These are phyloP conservation scores for Ambrosiella beaveri DNA, from an alignment of 2,329 filamentous ascomycete species.

Conservation along the genomic window DNA sequence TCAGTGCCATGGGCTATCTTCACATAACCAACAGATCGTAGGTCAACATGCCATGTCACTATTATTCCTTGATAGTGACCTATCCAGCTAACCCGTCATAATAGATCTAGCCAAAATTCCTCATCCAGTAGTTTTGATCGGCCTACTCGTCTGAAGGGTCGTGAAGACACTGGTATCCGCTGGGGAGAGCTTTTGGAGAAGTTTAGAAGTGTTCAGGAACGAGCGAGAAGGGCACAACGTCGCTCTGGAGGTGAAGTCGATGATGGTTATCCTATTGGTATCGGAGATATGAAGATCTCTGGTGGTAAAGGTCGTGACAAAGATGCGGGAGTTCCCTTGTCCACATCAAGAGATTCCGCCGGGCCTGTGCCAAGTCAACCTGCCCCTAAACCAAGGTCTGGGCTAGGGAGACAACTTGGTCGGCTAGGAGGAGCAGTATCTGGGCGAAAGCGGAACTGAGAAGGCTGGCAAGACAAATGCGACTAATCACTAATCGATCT, in stretches of 20 bases:
- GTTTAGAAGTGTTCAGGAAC: constrained; percentile 81
- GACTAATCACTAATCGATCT: no score
- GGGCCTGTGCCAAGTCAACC: constrained; percentile 25
- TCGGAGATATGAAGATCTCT: constrained; percentile 25
- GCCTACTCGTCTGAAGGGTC: constrained; percentile 59
- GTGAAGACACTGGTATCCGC: constrained; percentile 70
- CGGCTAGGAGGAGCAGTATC: constrained; percentile 54
- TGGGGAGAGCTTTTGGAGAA: constrained; percentile 92
- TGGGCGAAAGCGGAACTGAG: constrained; percentile 37
- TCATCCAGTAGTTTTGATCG: constrained; percentile 53
- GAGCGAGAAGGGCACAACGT: constrained; percentile 54
- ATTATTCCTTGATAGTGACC: not conserved
- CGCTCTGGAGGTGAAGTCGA: constrained; percentile 35
- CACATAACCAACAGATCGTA: constrained; percentile 68
- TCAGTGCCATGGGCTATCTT: constrained; percentile 89
- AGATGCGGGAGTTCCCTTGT: constrained; percentile 11
- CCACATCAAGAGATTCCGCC: constrained; percentile 26
- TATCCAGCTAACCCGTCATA: not conserved
- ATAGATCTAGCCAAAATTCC: constrained; percentile 30
- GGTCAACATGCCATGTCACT: constrained; percentile 18
- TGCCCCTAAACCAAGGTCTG: constrained; percentile 37
- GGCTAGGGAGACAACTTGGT: constrained; percentile 51
- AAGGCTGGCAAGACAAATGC: not conserved
- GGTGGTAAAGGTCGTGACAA: constrained; percentile 26
- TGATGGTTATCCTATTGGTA: constrained; percentile 28